phyloP scores from a whole-genome alignment of 2,329 filamentous ascomycete species.

The Aspergillus aculeatus region DNA sequence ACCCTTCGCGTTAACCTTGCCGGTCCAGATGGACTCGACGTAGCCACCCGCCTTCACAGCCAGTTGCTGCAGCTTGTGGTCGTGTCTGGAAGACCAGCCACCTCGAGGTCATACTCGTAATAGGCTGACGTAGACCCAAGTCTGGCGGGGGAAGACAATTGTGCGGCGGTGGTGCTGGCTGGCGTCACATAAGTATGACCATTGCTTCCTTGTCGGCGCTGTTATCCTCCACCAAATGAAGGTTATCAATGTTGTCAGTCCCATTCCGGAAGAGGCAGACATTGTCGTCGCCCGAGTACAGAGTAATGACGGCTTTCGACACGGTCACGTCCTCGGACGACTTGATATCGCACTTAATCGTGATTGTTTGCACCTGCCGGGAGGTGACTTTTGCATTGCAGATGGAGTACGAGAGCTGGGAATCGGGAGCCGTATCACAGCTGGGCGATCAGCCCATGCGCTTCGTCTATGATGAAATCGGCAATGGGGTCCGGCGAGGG shows the following conservation, averaged over 20 bases:
- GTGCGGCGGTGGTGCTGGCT: background rate
- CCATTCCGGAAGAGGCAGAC: background rate
- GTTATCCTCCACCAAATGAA: background rate
- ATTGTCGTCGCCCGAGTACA: background rate
- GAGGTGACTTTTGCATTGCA: too few species aligned
- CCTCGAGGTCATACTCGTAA: background rate
- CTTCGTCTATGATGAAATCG: background rate
- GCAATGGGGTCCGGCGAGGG: background rate
- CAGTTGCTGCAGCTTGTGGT: background rate
- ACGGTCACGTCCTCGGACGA: background rate
- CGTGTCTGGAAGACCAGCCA: background rate
- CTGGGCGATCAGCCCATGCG: background rate
- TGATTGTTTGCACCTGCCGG: background rate
- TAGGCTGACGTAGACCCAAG: background rate
- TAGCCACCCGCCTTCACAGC: background rate
- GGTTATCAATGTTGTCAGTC: background rate
- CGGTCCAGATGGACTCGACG: background rate
- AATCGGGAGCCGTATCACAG: too few species aligned
- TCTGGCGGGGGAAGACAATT: background rate
- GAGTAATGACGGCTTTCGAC: background rate
- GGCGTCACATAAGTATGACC: background rate
- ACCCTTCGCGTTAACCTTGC: background rate
- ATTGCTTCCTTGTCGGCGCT: background rate
- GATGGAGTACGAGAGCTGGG: too few species aligned
- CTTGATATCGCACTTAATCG: background rate